phyloP scores from a whole-genome alignment of 2,329 filamentous ascomycete genomes.

The Penicillium olsonii region DNA sequence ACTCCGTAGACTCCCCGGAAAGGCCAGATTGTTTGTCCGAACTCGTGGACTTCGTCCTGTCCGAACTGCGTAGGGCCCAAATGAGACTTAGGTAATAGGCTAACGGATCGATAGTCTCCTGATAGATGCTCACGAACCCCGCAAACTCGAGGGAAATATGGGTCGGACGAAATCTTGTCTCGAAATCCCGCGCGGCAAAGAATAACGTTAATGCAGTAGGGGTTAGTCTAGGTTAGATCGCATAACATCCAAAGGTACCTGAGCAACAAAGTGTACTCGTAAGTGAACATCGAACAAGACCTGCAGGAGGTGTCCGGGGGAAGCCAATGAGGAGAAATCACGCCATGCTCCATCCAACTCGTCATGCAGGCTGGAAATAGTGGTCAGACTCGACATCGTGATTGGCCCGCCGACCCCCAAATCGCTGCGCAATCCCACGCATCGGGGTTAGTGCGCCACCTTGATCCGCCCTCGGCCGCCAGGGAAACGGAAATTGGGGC shows the following conservation, averaged over 20 bases:
- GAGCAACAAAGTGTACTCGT: not conserved
- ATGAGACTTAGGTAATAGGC: not conserved
- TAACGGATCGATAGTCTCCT: constrained; percentile 5
- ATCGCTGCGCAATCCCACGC: constrained; percentile 27
- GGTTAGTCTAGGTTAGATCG: constrained; percentile 6
- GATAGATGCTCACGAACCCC: constrained; percentile 13
- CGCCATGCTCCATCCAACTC: constrained; percentile 30
- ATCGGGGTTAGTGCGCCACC: constrained; percentile 32
- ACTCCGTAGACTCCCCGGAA: no score
- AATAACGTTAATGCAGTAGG: constrained; percentile 1
- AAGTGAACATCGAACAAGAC: constrained; percentile 12
- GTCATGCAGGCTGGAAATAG: constrained; percentile 38
- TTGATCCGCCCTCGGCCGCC: constrained; percentile 30
- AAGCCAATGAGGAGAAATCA: constrained; percentile 26
- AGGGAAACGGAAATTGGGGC: constrained; percentile 5
- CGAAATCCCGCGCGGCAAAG: constrained; percentile 22
- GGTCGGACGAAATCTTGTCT: constrained; percentile 15
- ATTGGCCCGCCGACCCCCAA: constrained; percentile 26
- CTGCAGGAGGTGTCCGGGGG: constrained; percentile 18
- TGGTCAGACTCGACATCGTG: constrained; percentile 17
- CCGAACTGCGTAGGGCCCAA: no score
- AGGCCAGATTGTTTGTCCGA: not conserved
- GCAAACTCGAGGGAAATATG: constrained; percentile 9
- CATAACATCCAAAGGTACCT: constrained; percentile 6
- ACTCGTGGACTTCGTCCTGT: no score